phyloP scores from a whole-genome alignment of 140 eudicot species.

The Ambrosia hybrid region DNA sequence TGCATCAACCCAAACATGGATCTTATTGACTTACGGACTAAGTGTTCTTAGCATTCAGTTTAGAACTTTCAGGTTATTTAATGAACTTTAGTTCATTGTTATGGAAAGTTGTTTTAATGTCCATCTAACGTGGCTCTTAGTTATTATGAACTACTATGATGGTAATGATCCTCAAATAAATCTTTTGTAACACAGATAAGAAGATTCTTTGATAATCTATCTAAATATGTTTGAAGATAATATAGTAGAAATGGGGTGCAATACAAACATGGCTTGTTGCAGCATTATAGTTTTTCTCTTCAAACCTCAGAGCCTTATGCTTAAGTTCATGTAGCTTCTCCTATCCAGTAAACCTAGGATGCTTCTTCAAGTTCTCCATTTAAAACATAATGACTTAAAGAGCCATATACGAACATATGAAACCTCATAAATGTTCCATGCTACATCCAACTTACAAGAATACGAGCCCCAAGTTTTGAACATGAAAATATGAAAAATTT shows the following conservation, averaged over 20 bases:
- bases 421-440: neutral
- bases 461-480: neutral
- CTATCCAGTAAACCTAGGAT: conserved; percentile 26
- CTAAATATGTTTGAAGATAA: neutral
- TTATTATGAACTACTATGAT: too few relatives aligned
- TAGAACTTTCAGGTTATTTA: too few relatives aligned
- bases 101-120: too few relatives aligned
- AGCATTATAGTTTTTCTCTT: conserved; percentile 51
- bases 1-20: too few relatives aligned
- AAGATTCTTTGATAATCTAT: too few relatives aligned
- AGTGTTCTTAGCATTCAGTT: too few relatives aligned
- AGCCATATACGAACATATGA: conserved; percentile 20
- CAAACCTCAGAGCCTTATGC: conserved; percentile 46
- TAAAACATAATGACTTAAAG: neutral
- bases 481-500: neutral
- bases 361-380: conserved; percentile 3
- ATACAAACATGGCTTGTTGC: conserved; percentile 61
- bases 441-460: neutral
- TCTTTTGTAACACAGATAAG: too few relatives aligned
- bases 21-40: too few relatives aligned
- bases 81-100: too few relatives aligned
- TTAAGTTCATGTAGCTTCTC: conserved; percentile 39
- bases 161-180: too few relatives aligned
- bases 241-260: conserved; percentile 17
- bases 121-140: too few relatives aligned